Base-by-base conservation (phyloP, 768 basidiomycete species). In the Cubamyces sp. region DNA sequence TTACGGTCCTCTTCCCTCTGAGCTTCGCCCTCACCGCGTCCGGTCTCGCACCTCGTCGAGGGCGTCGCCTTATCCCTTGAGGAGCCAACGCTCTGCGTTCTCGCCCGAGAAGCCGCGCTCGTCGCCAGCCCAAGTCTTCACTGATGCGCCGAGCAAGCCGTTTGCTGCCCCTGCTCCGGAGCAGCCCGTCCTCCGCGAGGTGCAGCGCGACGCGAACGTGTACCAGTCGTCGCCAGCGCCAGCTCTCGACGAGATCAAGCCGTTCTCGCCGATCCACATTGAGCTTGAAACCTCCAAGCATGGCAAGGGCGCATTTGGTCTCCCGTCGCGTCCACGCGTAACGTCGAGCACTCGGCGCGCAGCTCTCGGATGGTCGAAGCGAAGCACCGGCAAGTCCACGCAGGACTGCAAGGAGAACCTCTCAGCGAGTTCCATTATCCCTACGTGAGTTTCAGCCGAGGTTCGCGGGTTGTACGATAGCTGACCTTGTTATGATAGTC, bases 1-100 rank as follows among this genome's bases (percentile, higher is more conserved):
- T 54, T 92, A 83, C 54, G 84, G 85, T 0, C 88, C 89, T 5
- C 82, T 92, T n/a, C 86, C 91, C 0, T 86, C 84, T 0, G 89
- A 91, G 52, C 79, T 91, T 19, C 83, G 85, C 6, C 80, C 81
- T 25, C 85, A 79, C 53, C 85, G 87, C 18, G 71, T 81, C 47
- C 82, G 88, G 39, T 88, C 87, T 0, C 82, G 90, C 15, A 90
- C 86, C 0, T 80, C 83, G 28, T 92, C 91, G 26, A 80, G 91
- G 18, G 78, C 88, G 0, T 88, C 88, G 5, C 91, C 91, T 0
- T 92, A 93, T 63, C 88, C 90, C 39, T 74, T 77, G 16, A 80
- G 86, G 15, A 69, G 77, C 12, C 73, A 76, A 41, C 86, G 81
- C 69, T 72, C 77, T 0, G 78, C 80, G 1, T 69, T 78, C 16